Conservation (phyloP, 2,329 filamentous ascomycete species). For the Furcasterigmium furcatum region DNA sequence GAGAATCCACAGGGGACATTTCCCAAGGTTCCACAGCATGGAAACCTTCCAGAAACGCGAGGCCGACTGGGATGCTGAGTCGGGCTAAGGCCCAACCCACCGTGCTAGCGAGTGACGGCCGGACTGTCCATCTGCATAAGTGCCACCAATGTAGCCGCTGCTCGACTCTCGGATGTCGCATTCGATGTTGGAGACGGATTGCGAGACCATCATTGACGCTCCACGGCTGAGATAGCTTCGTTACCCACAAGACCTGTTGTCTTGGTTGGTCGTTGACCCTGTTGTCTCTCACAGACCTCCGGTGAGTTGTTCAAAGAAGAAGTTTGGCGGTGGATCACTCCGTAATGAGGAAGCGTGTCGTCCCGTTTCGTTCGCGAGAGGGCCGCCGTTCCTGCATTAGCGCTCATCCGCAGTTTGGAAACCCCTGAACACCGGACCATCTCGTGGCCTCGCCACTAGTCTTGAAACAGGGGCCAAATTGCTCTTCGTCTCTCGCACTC, state of each 20-base stretch:
- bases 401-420: background rate
- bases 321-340: background rate
- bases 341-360: constrained; percentile 1
- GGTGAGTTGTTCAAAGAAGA: too few relatives aligned
- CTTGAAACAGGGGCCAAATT: constrained; percentile 5
- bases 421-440: background rate
- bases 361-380: background rate
- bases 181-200: too few relatives aligned
- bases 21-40: constrained; percentile 1
- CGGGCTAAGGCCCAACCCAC: background rate
- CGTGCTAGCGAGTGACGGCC: background rate
- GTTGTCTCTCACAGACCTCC: too few relatives aligned
- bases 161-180: too few relatives aligned
- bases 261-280: too few relatives aligned
- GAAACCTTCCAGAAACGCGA: constrained; percentile 2
- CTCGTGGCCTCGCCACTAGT: background rate
- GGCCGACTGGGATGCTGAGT: background rate
- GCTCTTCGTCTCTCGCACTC: background rate
- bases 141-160: too few relatives aligned
- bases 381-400: background rate
- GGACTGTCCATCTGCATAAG: background rate
- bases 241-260: too few relatives aligned
- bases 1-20: too few relatives aligned
- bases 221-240: too few relatives aligned
- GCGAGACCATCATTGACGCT: too few relatives aligned